Evolutionary conservation across 805 yeast species (phyloP), one percentile per base, ranked within the genome.

Genomic region (Pichia nakasei): DNA sequence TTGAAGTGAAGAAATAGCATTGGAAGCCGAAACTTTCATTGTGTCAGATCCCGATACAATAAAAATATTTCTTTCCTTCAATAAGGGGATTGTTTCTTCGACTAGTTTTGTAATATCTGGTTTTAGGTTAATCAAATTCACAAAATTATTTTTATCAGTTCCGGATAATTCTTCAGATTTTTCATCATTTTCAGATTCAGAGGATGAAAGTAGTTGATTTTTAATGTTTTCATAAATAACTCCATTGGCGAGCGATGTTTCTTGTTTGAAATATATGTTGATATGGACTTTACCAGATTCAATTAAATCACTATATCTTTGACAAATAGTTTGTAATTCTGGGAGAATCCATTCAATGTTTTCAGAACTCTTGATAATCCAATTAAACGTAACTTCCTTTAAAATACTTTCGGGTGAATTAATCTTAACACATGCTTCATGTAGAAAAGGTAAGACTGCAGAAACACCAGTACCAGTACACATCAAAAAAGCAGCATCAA

Each of bases 391-490:
- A 22, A 75, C 59, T 5, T 49, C 52, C 44, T 53, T 15, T 48
- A 66, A 35, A 45, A 46, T 43, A 13, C 56, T 33, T 0, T 51
- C 33, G 41, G 52, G 32, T 8, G 47, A 42, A 3, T 48, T 45
- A 46, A 54, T 47, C 47, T 60, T 44, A 11, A 50, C 35, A 38
- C 71, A 51, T 47, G 50, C 48, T n/a, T 48, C 49, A 2, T 52
- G 26, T 2, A 56, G 35, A 32, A 70, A 74, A 11, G 81, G 76
- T 19, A 73, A 45, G 2, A 73, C 64, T 0, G 72, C 75, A 3
- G 78, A 65, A 15, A 76, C 66, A 35, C 82, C 82, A 38, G 73
- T 66, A 4, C 82, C 82, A 1, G 75, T 60, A 20, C 75, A 59
- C 2, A 73, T 18, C 21, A 75, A 52, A 9, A 63, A 53, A 8